Evolutionary conservation across 495 filamentous ascomycete genomes (phyloP), one percentile per base, ranked within the genome.

Genomic region (Aspergillus saccharolyticus): DNA sequence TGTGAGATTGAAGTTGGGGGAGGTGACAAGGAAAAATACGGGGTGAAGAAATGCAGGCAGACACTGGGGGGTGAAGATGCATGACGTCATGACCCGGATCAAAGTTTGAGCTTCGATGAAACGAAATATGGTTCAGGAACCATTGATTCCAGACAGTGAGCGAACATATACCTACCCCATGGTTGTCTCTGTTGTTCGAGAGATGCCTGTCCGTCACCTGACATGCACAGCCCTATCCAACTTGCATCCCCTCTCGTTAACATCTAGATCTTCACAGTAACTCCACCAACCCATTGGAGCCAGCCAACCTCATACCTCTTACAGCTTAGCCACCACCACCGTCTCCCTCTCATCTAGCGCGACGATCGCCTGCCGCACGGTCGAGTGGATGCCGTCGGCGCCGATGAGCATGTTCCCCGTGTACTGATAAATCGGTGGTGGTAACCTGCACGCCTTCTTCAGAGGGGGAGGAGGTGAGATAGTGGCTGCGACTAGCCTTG

Each of bases 311-410:
- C 25, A 30, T 14, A 22, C 16, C 45, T n/a, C n/a, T n/a, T 49
- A 22, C 4, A 24, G 9, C 15, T 24, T 49, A 1, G 46, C 46
- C 46, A 22, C 20, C 46, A 15, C 20, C 16, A 52, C 45, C 20
- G 59, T 58, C 17, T 50, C 59, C 59, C 58, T 45, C 1, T 44
- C 25, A 52, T 62, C n/a, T n/a, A n/a, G 57, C 24, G 68, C 45
- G 5, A 66, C 70, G 70, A 83, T 78, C 55, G 77, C 70, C 46
- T 63, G 52, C 16, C 79, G 66, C 8, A 76, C 74, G 22, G 57
- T 66, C 52, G 74, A 78, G 55, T 79, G 74, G 25, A 80, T 70
- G 0, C 80, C 82, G 54, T 83, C 82, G n/a, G 73, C 72, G 0
- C 79, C 81, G n/a, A 81, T 63, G 5, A 83, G 53, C n/a, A 82